These are phyloP conservation scores for Mycena sanguinolenta DNA, from an alignment of 768 basidiomycete species.

Conservation along the genomic window DNA sequence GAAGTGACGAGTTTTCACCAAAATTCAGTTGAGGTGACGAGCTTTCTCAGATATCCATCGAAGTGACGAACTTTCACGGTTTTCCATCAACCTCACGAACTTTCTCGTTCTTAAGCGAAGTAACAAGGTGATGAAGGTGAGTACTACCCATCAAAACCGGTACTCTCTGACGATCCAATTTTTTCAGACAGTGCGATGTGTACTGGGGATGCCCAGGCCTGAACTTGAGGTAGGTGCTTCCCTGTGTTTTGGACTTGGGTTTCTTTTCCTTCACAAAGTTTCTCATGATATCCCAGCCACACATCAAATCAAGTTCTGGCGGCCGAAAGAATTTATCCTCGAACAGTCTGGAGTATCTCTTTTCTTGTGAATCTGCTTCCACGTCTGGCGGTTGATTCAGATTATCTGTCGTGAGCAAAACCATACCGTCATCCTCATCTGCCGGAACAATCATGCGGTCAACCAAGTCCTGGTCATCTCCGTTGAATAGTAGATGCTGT, in stretches of 20 bases:
- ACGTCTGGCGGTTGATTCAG: neutral
- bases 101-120: too few relatives aligned
- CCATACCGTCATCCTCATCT: constrained; percentile 18
- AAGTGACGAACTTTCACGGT: too few relatives aligned
- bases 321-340: constrained; percentile 28
- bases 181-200: constrained; percentile 22
- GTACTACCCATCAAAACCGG: too few relatives aligned
- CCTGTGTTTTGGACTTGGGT: constrained; percentile 12
- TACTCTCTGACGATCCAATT: constrained; percentile 7
- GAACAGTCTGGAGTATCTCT: constrained; percentile 15
- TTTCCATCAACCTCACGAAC: too few relatives aligned
- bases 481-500: too few relatives aligned
- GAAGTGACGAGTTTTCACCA: too few relatives aligned
- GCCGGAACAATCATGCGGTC: constrained; percentile 15
- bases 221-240: constrained; percentile 20
- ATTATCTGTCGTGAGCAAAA: constrained; percentile 5
- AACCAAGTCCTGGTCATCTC: neutral
- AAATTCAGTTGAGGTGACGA: too few relatives aligned
- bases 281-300: constrained; percentile 24
- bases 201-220: constrained; percentile 26
- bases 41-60: too few relatives aligned
- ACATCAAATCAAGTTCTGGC: constrained; percentile 6
- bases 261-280: constrained; percentile 1
- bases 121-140: too few relatives aligned
- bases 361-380: neutral